phyloP scores from a whole-genome alignment of 192 early-diverging fungal genomes.

The Gamsiella multidivaricata region DNA sequence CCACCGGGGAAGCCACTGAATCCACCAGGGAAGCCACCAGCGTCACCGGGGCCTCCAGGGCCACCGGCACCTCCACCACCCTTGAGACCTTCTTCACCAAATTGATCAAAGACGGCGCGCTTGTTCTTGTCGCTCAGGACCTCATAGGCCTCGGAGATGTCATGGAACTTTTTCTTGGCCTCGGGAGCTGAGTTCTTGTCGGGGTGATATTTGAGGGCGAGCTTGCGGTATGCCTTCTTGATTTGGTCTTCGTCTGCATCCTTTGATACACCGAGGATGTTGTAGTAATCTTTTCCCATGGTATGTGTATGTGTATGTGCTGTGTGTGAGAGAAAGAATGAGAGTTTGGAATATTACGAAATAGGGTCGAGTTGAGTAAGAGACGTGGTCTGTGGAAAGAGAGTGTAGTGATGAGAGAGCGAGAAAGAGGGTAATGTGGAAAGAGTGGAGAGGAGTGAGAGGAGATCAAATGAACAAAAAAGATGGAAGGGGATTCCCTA shows the following conservation, averaged over 20 bases:
- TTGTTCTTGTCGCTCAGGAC: constrained; percentile 94
- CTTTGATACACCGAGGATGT: constrained; percentile 70
- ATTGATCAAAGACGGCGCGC: constrained; percentile 94
- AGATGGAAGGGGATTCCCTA: not conserved
- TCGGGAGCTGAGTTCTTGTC: constrained; percentile 62
- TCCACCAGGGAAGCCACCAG: constrained; percentile 67
- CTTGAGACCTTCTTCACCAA: constrained; percentile 94
- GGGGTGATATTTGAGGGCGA: constrained; percentile 80
- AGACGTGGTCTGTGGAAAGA: not conserved
- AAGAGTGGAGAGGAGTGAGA: not conserved
- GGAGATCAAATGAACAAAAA: not conserved
- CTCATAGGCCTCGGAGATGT: constrained; percentile 98
- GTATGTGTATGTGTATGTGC: not conserved
- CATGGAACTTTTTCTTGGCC: constrained; percentile 92
- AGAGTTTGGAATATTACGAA: too few relatives aligned
- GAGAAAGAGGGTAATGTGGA: not conserved
- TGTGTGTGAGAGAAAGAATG: not conserved
- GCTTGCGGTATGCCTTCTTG: constrained; percentile 78
- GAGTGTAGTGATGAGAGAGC: not conserved
- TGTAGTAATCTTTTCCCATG: constrained; percentile 70
- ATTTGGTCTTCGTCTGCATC: constrained; percentile 74
- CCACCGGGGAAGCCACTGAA: constrained; percentile 65
- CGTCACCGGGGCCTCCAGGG: constrained; percentile 65
- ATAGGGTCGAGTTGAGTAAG: not conserved
- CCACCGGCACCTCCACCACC: constrained; percentile 70